phyloP scores from a whole-genome alignment of 2,329 filamentous ascomycete species.

The Xylaria sp. region DNA sequence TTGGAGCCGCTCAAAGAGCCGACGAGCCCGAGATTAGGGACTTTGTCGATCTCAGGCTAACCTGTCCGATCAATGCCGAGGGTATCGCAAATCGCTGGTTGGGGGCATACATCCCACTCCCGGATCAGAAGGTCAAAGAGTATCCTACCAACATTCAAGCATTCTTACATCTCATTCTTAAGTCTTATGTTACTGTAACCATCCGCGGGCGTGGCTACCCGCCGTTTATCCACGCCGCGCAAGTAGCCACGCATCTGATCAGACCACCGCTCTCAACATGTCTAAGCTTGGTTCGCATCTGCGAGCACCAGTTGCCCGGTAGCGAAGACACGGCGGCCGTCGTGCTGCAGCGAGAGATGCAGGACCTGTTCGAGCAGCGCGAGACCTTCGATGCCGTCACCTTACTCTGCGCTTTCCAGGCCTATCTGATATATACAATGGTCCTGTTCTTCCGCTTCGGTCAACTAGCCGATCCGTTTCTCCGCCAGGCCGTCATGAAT shows the following conservation, averaged over 20 bases:
- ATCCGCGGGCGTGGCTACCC: conserved; percentile 53
- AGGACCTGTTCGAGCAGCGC: conserved; percentile 50
- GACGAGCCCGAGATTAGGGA: conserved; percentile 41
- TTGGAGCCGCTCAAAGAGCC: conserved; percentile 1
- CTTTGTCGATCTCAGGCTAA: conserved; percentile 53
- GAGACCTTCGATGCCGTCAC: conserved; percentile 46
- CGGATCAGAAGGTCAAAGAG: conserved; percentile 56
- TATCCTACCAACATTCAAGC: conserved; percentile 53
- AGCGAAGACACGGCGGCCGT: conserved; percentile 49
- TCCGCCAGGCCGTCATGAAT: conserved; percentile 59
- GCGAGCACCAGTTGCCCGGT: conserved; percentile 51
- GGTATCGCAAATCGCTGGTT: conserved; percentile 62
- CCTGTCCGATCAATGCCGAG: conserved; percentile 59
- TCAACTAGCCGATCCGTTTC: conserved; percentile 45
- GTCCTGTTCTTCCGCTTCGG: conserved; percentile 57
- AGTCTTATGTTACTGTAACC: conserved; percentile 55
- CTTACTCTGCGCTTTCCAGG: conserved; percentile 61
- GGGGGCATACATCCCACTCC: conserved; percentile 58
- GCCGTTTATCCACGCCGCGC: conserved; percentile 58
- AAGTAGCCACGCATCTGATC: conserved; percentile 45
- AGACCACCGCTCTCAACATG: conserved; percentile 54
- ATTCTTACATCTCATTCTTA: conserved; percentile 57
- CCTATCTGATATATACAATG: conserved; percentile 64
- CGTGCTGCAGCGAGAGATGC: conserved; percentile 58
- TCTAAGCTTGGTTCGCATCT: conserved; percentile 55